Evolutionary conservation across 2,329 filamentous ascomycete species (phyloP), one percentile per base, ranked within the genome.

Genomic region (Elsinoe fawcettii): DNA sequence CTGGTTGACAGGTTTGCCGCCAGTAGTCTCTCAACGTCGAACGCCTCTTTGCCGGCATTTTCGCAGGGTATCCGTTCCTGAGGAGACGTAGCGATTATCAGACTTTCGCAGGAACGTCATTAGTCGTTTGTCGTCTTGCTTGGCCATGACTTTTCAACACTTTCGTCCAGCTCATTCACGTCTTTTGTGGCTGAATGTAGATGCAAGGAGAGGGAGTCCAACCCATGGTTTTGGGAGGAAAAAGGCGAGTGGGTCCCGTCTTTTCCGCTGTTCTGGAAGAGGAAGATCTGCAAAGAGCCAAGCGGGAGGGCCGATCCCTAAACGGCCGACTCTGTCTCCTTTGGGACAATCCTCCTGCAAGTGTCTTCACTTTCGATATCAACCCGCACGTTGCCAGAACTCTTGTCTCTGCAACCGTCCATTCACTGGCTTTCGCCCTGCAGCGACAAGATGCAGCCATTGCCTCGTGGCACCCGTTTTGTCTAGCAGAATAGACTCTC

Each of bases 401-500:
- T 55, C 53, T 55, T 46, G 53, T 55, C 53, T 55, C 23, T 36
- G 14, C 14, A 37, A 12, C 34, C 34, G 34, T 37, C 34, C 34
- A 37, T 37, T 37, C 34, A 37, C 5, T 37, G 14, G 34, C 34
- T 37, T 5, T 37, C 53, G 53, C 53, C 53, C 36, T 43, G 39
- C 39, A 55, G 39, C 39, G 22, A 27, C 54, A 56, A 49, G 22
- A 44, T 47, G 54, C 36, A 18, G 34, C 23, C 53, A 36, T 46
- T 46, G 54, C 54, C 54, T 56, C 54, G 54, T 56, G 54, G 54
- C 54, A 49, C 54, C 54, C 54, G 54, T 56, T 56, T 41, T 49
- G 54, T 56, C 54, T 56, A 56, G 54, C 41, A 56, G 54, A 49
- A 23, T 36, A 32, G 30, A 56, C 54, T 49, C 14, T 36, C 43